Evolutionary conservation across 2,329 filamentous ascomycete genomes (phyloP).

Genomic region (Fusarium equiseti): DNA sequence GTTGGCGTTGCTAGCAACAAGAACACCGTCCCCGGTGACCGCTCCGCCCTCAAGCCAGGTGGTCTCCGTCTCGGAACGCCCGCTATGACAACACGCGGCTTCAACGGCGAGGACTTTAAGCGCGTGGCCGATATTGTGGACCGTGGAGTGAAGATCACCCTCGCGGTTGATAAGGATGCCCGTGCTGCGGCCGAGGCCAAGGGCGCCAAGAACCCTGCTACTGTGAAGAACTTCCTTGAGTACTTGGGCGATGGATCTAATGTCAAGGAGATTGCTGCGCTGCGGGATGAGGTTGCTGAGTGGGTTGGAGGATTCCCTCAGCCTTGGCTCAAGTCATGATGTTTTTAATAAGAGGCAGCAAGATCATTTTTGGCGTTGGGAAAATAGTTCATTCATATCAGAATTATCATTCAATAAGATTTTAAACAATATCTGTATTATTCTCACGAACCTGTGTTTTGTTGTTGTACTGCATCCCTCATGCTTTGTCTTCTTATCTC

Average conservation of each 20-base stretch:
- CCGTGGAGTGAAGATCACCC: slow-evolving; percentile 80
- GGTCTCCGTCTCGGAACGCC: slow-evolving; percentile 92
- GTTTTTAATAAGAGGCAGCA: slow-evolving; percentile 12
- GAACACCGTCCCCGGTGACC: slow-evolving; percentile 95
- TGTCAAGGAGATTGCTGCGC: slow-evolving; percentile 74
- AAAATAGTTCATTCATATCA: slow-evolving; percentile 16
- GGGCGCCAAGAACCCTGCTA: slow-evolving; percentile 72
- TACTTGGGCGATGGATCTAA: slow-evolving; percentile 74
- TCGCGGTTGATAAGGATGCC: slow-evolving; percentile 77
- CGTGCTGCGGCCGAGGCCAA: slow-evolving; percentile 73
- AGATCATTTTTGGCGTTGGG: slow-evolving; percentile 27
- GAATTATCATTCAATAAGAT: slow-evolving; percentile 4
- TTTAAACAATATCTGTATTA: rapidly evolving
- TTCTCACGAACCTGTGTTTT: background rate
- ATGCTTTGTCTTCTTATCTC: slow-evolving; percentile 4
- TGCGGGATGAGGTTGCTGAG: slow-evolving; percentile 75
- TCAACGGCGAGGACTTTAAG: slow-evolving; percentile 84
- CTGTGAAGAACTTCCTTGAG: slow-evolving; percentile 74
- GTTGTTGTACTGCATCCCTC: background rate
- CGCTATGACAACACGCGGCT: slow-evolving; percentile 94
- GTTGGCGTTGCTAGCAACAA: slow-evolving; percentile 96
- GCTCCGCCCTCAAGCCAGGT: slow-evolving; percentile 88
- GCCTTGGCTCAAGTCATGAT: slow-evolving; percentile 47
- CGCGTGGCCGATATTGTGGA: slow-evolving; percentile 86
- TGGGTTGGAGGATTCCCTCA: slow-evolving; percentile 69